Evolutionary conservation across 495 filamentous ascomycete species (phyloP), one percentile per base, ranked within the genome.

Genomic region (Lasiosphaeriaceae sp.): DNA sequence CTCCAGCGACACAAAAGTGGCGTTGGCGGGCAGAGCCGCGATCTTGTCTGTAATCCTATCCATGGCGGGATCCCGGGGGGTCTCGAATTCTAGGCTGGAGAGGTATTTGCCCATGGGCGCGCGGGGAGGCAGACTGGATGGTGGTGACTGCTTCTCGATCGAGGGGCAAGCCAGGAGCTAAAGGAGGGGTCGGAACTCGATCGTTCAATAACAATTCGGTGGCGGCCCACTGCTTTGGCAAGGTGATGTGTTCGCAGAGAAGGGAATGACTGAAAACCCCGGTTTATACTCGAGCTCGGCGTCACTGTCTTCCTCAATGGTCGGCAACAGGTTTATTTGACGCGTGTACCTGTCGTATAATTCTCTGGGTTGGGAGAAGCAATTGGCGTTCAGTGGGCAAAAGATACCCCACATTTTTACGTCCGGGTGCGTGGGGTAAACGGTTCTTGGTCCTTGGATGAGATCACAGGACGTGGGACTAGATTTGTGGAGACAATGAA

Each of bases 41-140:
- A 97, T 92, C 81, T 97, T 97, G 78, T 96, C 88, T 52, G 91
- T 96, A 68, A 98, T 90, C 74, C 90, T 96, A 73, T 94, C 87
- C 88, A 92, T 93, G 31, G 57, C 55, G 62, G 58, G 57, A 41
- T 60, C 57, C 37, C 56, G 55, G 17, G 57, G 50, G 11, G 60
- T 45, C 55, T 62, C 61, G 39, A 66, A 46, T 54, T 65, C 54
- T 21, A 60, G 21, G 49, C 54, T 62, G 22, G 63, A 53, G 45
- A 59, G 24, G 44, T 58, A 54, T 14, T 68, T 51, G 46, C 58
- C 63, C 63, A 66, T 63, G 11, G 37, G 44, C 23, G 24, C 19
- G 45, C 19, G 20, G 21, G 45, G 11, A 7, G 19, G 20, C 5
- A 21, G n/a, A 21, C 8, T 47, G 6, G 45, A 47, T 21, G 43